Base-by-base conservation (phyloP, 768 basidiomycete species). In the Epithele typhae region DNA sequence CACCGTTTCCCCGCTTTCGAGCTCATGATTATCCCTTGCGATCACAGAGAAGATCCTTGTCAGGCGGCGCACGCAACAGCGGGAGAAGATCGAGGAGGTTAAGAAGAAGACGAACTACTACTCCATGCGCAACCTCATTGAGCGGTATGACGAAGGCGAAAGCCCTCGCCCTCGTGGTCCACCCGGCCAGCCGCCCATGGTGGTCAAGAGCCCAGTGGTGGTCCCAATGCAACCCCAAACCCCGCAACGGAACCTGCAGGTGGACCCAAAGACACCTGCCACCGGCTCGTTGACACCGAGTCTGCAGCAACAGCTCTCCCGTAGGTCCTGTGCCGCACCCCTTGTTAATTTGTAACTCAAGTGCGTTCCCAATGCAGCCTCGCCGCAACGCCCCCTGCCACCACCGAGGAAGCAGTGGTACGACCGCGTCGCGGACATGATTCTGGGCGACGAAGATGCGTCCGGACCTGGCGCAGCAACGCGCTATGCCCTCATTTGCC, bases 41-140 rank as follows among this genome's bases (percentile, higher is more conserved):
- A n/a, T n/a, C 41, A 21, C 61, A 96, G 94, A 98, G 66, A 87
- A 81, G 63, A 81, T 81, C 3, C 73, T 98, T 15, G 83, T 84
- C 46, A 64, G 66, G 1, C 70, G 93, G 3, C 75, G 87, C 60
- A 85, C 84, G 59, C 73, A 85, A 58, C 92, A 94, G 52, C 84
- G 89, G 17, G 73, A 76, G 19, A 92, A 89, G 60, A 78, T 99
- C 30, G 92, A 95, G 53, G 94, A 96, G 56, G 90, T 98, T 55
- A 99, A 99, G 76, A 92, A 92, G 71, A 92, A 89, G 64, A 97
- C 94, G 2, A 95, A 97, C 56, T 99, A 90, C 65, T 91, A 99
- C 62, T 81, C 80, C 10, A 99, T 93, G 23, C 83, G 88, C 43
- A 90, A 86, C 56, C 74, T 99, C 37, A 73, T 99, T 15, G 92